Evolutionary conservation across 2,329 filamentous ascomycete genomes (phyloP).

Genomic region (Samsoniella hepiali): DNA sequence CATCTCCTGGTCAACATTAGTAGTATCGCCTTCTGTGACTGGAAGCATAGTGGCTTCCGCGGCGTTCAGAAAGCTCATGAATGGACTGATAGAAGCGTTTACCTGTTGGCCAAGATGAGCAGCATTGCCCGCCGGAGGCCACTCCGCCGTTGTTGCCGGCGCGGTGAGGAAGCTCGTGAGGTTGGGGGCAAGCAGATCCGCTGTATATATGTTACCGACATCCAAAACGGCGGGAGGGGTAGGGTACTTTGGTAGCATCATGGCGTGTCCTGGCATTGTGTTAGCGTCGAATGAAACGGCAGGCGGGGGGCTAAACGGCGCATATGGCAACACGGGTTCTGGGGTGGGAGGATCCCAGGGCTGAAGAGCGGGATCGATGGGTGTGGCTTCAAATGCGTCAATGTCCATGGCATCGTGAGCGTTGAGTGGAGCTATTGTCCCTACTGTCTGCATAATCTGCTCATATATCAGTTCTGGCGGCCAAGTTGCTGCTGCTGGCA

Average conservation of each 20-base stretch:
- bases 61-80: too few species aligned
- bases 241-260: not conserved
- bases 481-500: not conserved
- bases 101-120: too few species aligned
- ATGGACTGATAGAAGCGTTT: too few species aligned
- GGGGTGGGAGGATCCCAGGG: not conserved
- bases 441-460: not conserved
- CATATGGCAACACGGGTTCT: not conserved
- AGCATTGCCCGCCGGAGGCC: not conserved
- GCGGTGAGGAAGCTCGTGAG: not conserved
- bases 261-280: conserved; percentile 1
- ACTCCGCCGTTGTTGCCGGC: not conserved
- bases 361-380: not conserved
- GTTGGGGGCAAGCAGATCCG: not conserved
- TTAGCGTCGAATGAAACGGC: not conserved
- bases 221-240: not conserved
- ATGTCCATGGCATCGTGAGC: not conserved
- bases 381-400: not conserved
- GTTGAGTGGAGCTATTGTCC: not conserved
- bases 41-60: too few species aligned
- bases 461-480: not conserved
- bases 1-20: not conserved
- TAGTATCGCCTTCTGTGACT: too few species aligned
- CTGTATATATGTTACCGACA: not conserved
- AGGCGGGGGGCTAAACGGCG: not conserved